A percentile compares a stretch with the other conserved stretches of the same genome.
Evolutionary conservation across 345 rosid genomes (phyloP).

Genomic region (Iberis pinnata): DNA sequence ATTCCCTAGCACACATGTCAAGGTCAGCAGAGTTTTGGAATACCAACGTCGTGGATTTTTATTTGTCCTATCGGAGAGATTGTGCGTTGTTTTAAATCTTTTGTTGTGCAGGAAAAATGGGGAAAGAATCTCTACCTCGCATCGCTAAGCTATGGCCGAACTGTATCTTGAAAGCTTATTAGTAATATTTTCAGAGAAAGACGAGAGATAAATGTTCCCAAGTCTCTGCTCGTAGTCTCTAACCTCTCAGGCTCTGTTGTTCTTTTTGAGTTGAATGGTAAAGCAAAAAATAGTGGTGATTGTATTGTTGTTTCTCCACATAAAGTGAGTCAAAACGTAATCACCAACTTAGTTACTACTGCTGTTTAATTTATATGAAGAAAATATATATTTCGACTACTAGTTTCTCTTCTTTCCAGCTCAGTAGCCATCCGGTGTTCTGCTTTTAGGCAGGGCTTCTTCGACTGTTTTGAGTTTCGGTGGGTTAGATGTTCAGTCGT

Average conservation of each 20-base stretch:
- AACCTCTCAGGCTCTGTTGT: constrained; percentile 24
- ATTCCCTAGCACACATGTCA: constrained; percentile 92
- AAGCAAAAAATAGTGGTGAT: constrained; percentile 21
- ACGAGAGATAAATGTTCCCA: constrained; percentile 18
- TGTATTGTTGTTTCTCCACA: constrained; percentile 4
- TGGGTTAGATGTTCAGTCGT: no score
- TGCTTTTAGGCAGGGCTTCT: no score
- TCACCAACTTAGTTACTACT: constrained; percentile 20
- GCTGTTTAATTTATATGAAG: constrained; percentile 12
- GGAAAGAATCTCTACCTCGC: constrained; percentile 75
- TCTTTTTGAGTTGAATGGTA: constrained; percentile 19
- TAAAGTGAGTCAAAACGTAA: constrained; percentile 9
- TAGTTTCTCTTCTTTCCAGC: no score
- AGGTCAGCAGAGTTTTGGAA: constrained; percentile 45
- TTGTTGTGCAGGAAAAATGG: constrained; percentile 67
- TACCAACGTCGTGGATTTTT: no score
- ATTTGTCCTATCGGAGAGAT: no score
- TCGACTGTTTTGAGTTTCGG: no score
- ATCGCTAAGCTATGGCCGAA: constrained; percentile 70
- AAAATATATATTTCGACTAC: no score
- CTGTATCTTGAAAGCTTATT: constrained; percentile 55
- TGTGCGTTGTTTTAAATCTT: no score
- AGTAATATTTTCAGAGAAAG: no score
- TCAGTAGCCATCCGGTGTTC: no score
- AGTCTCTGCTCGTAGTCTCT: constrained; percentile 13